Conservation (phyloP, 441 rosid genomes). For the Gossypium aridum region DNA sequence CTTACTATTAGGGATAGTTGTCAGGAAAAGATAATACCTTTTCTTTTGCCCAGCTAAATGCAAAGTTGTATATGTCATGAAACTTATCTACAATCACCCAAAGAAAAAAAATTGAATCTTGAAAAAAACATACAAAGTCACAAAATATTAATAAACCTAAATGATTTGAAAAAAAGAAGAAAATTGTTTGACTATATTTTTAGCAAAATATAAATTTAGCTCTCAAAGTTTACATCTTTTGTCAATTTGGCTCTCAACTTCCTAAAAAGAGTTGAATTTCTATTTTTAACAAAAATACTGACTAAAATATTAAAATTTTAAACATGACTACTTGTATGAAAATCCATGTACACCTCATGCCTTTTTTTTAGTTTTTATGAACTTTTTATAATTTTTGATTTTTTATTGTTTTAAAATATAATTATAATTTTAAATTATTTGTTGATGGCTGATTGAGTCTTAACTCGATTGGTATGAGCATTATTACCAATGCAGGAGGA, state of each 20-base stretch:
- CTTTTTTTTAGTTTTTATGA: background rate
- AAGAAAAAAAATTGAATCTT: background rate
- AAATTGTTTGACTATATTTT: background rate
- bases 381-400: no score
- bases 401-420: no score
- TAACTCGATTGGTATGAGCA: no score
- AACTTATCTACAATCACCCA: constrained; percentile 65
- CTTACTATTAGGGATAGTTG: background rate
- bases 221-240: background rate
- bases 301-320: no score
- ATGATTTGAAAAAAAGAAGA: background rate
- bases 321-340: background rate
- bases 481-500: no score
- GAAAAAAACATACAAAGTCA: background rate
- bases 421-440: no score
- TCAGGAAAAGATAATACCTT: constrained; percentile 43
- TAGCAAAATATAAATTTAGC: background rate
- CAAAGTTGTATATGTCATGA: constrained; percentile 81
- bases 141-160: background rate
- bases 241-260: background rate
- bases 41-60: constrained; percentile 98
- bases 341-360: background rate
- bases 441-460: no score
- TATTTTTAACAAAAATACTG: background rate
- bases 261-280: background rate